These are phyloP conservation scores for Fusarium sp. DNA, from an alignment of 2,329 filamentous ascomycete genomes.

Conservation along the genomic window DNA sequence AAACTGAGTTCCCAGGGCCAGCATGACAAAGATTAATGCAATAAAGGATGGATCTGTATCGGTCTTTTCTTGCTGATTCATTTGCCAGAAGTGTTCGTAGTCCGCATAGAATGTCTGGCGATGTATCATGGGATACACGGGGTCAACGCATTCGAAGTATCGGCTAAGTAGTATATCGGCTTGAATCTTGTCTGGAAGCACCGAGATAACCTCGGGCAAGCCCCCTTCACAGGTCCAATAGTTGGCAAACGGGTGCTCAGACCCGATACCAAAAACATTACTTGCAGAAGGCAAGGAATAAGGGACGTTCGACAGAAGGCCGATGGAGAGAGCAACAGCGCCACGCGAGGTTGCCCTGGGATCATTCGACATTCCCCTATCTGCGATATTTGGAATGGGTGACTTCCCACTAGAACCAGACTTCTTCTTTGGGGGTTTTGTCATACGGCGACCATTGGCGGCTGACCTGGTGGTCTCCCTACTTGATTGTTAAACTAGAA, in stretches of 20 bases:
- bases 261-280: conserved; percentile 83
- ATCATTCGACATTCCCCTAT: conserved; percentile 58
- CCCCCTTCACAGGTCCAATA: conserved; percentile 86
- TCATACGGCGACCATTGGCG: conserved; percentile 64
- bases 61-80: conserved; percentile 65
- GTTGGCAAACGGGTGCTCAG: conserved; percentile 82
- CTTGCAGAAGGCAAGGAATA: conserved; percentile 76
- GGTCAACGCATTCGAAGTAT: conserved; percentile 78
- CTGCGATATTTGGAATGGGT: conserved; percentile 63
- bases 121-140: conserved; percentile 83
- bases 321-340: conserved; percentile 64
- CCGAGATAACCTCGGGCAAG: conserved; percentile 76
- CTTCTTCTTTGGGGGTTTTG: conserved; percentile 66
- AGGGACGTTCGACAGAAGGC: conserved; percentile 76
- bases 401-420: conserved; percentile 50
- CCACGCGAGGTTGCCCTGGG: conserved; percentile 57
- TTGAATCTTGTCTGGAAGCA: conserved; percentile 79
- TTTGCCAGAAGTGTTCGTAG: conserved; percentile 80
- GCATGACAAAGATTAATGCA: conserved; percentile 78
- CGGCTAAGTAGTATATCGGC: conserved; percentile 73
- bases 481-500: conserved; percentile 23
- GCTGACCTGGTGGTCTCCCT: conserved; percentile 67
- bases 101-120: conserved; percentile 79
- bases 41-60: conserved; percentile 73
- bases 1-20: conserved; percentile 82